A percentile compares a stretch with the other conserved stretches of the same genome.
These are phyloP conservation scores for Scytalidium sp. DNA, from an alignment of 2,329 filamentous ascomycete species.

Conservation along the genomic window DNA sequence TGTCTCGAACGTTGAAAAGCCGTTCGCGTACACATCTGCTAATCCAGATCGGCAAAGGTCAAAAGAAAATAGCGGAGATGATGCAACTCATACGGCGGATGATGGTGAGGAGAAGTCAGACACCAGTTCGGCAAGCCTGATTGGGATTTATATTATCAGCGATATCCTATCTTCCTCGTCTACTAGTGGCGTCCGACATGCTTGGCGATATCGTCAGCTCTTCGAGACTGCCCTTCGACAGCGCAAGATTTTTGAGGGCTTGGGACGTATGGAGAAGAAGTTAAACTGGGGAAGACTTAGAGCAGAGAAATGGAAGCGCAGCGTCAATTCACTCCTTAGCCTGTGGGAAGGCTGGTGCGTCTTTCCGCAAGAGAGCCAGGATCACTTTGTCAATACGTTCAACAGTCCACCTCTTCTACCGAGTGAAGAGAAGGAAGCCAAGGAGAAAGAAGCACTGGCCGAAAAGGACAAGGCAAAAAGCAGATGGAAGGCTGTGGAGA, in stretches of 20 bases:
- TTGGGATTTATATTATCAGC: slow-evolving; percentile 76
- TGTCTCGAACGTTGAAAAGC: slow-evolving; percentile 74
- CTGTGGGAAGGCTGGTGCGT: slow-evolving; percentile 67
- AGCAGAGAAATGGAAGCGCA: slow-evolving; percentile 64
- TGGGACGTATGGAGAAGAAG: slow-evolving; percentile 61
- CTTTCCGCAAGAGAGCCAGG: slow-evolving; percentile 72
- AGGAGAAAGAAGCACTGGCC: slow-evolving; percentile 24
- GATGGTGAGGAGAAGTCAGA: slow-evolving; percentile 52
- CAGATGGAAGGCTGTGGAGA: slow-evolving; percentile 35
- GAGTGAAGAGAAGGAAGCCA: slow-evolving; percentile 31
- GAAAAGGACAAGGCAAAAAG: slow-evolving; percentile 26
- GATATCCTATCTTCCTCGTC: slow-evolving; percentile 66
- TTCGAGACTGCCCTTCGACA: slow-evolving; percentile 61
- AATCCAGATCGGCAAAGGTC: slow-evolving; percentile 53
- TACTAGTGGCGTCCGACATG: slow-evolving; percentile 60
- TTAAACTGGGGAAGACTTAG: slow-evolving; percentile 65
- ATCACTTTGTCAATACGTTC: slow-evolving; percentile 67
- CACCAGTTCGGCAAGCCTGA: slow-evolving; percentile 69
- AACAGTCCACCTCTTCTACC: slow-evolving; percentile 61
- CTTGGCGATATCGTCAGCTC: slow-evolving; percentile 66
- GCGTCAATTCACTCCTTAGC: slow-evolving; percentile 51
- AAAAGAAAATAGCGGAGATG: slow-evolving; percentile 34
- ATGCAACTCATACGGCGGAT: slow-evolving; percentile 33
- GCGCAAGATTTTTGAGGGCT: slow-evolving; percentile 57
- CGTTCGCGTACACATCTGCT: slow-evolving; percentile 69